Base-by-base conservation (phyloP, 2,329 filamentous ascomycete genomes). In the Penicillium sp. region DNA sequence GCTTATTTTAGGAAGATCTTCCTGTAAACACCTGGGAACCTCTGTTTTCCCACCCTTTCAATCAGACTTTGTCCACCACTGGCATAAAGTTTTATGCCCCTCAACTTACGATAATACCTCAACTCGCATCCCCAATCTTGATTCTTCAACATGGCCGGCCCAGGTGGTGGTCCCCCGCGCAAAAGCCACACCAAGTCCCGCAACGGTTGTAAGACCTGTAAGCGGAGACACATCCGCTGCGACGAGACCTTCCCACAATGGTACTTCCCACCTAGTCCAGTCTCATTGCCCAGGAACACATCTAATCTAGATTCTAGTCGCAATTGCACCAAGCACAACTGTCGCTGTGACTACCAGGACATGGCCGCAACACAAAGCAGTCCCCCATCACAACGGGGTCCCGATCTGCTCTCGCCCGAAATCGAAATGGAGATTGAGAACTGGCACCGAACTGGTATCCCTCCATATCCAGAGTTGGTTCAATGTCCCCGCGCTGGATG, bases 301-400 rank as follows among this genome's bases (percentile, higher is more conserved):
- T 57, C 60, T 65, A 49, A 67, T 42, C 11, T 40, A 56, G 27
- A 54, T 57, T 40, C 18, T 69, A 96, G 92, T 79, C 91, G 91
- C 69, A 99, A 99, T 77, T 99, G 94, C 78, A 97, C 93, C 59
- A 99, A 97, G 79, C 94, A 99, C 79, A 96, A 97, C 79, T 94
- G 95, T 68, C 89, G 92, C 69, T 99, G 94, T 77, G 94, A 96
- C 67, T 99, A 97, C 80, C 95, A 96, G 82, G 92, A 97, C 72
- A 86, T 87, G 69, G 85, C 89, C 47, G 81, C 85, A 44, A 82
- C 87, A 58, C 76, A 68, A 46, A 81, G 83, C 61, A 81, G 81
- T 60, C 78, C 76, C 54, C 72, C 77, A 56, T 76, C 80, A 59
- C 79, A 80, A 44, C 80, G 81, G 59, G 77, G 81, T 58, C 79